Base-by-base conservation (phyloP, 2,329 filamentous ascomycete genomes). In the Colletotrichum plurivorum region DNA sequence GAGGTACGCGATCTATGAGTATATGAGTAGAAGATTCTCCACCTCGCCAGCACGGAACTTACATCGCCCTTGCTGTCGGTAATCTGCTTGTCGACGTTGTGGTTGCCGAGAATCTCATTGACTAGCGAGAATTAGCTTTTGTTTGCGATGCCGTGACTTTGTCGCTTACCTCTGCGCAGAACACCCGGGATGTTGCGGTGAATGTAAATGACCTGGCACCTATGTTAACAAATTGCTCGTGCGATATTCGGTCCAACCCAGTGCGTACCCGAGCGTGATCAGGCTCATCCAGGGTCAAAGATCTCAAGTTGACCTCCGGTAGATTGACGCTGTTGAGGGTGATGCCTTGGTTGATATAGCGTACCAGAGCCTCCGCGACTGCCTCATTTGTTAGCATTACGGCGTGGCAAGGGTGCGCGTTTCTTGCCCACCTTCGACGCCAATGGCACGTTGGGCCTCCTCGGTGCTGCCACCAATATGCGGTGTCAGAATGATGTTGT, bases 81-180 rank as follows among this genome's bases (percentile, higher is more conserved):
- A 85, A 97, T 98, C 83, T 99, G 96, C 87, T 98, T 98, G 84
- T 98, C 95, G 75, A 99, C 95, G 80, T 99, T 99, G 85, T 99
- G 95, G 76, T 97, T 91, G 51, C 93, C 93, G 55, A 99, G 88
- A 71, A 98, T 94, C 77, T 96, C 93, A 85, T 99, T 99, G 73
- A 99, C 96, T 91, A 71, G 15, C 15, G 15, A 27, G 13, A 13
- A 12, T 65, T 25, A 65, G 55, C 25, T 22, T n/a, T 15, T 13
- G 6, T 18, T 2, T 20, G 6, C 25, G 57, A 20, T 13, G 16
- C 10, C 8, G 27, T 3, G 36, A 45, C 16, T 10, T 20, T 6
- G 12, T 27, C 18, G 20, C 78, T 74, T 82, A 92, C 90, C 90
- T 84, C 92, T 94, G 77, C 94, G 90, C 80, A 99, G 86, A 71